A percentile compares a stretch with the other conserved stretches of the same genome.
phyloP scores from a whole-genome alignment of 1,284 basidiomycete species.

The Meira nashicola region DNA sequence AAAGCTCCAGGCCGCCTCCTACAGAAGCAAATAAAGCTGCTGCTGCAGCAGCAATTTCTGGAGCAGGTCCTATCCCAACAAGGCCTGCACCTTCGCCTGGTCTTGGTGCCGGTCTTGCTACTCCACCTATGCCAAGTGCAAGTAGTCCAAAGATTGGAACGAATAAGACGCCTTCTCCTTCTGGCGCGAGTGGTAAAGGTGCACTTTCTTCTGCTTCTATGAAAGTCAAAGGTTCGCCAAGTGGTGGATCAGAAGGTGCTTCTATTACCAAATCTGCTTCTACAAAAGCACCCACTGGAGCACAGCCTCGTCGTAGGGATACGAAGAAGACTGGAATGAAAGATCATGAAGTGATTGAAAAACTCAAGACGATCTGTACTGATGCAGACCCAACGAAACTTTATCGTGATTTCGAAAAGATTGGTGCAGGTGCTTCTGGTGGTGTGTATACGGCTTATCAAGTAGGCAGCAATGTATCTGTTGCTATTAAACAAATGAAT shows the following conservation, averaged over 20 bases:
- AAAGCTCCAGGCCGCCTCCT: not conserved
- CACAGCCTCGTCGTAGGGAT: constrained; percentile 76
- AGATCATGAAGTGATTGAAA: constrained; percentile 83
- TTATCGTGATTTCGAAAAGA: constrained; percentile 89
- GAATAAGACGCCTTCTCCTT: too few relatives aligned
- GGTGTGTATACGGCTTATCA: constrained; percentile 98
- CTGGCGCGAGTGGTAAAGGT: too few relatives aligned
- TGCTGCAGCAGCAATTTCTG: not conserved
- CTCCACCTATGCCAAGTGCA: too few relatives aligned
- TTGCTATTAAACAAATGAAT: constrained; percentile 99
- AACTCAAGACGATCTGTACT: constrained; percentile 88
- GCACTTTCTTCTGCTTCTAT: too few relatives aligned
- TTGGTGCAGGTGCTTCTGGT: constrained; percentile 97
- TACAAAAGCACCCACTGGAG: constrained; percentile 38
- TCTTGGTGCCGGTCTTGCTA: too few relatives aligned
- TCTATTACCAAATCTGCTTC: too few relatives aligned
- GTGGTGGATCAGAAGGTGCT: too few relatives aligned
- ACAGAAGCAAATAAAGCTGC: constrained; percentile 3
- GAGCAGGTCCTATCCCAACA: too few relatives aligned
- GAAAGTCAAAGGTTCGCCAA: too few relatives aligned
- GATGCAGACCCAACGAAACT: constrained; percentile 92
- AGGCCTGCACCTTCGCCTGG: too few relatives aligned
- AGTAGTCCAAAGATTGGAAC: too few relatives aligned
- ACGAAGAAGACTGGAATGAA: constrained; percentile 64
- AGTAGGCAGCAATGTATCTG: constrained; percentile 82